Percentiles rank a stretch among this genome's conserved stretches.
Conservation (phyloP, 2,329 filamentous ascomycete species). For the Aspergillus sclerotialis region DNA sequence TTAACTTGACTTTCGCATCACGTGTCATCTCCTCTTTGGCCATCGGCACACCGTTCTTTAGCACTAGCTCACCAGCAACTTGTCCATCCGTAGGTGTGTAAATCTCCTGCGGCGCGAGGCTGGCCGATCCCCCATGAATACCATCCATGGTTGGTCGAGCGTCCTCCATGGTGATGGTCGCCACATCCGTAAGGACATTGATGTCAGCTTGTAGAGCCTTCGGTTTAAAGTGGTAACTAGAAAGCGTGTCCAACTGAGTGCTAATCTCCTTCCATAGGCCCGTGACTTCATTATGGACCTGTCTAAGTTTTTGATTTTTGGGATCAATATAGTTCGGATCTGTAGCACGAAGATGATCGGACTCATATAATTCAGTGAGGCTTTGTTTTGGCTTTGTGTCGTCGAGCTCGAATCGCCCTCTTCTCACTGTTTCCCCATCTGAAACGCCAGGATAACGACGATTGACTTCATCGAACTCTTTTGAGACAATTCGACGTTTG, state of each 20-base stretch:
- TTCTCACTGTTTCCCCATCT: conserved; percentile 55
- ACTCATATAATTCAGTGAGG: conserved; percentile 88
- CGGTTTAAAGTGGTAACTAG: conserved; percentile 92
- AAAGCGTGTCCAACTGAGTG: conserved; percentile 77
- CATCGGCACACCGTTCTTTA: conserved; percentile 69
- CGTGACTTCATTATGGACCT: conserved; percentile 77
- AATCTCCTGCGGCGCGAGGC: conserved; percentile 88
- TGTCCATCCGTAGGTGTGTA: conserved; percentile 68
- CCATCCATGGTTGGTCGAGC: conserved; percentile 78
- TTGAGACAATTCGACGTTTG: conserved; percentile 82
- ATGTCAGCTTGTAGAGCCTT: conserved; percentile 75
- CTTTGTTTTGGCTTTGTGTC: conserved; percentile 82
- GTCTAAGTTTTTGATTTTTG: conserved; percentile 72
- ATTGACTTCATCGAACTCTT: conserved; percentile 87
- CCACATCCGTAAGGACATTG: conserved; percentile 81
- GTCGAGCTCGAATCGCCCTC: conserved; percentile 72
- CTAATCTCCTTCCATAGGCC: conserved; percentile 75
- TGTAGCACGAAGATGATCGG: conserved; percentile 72
- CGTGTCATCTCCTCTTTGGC: conserved; percentile 79
- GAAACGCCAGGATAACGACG: conserved; percentile 71
- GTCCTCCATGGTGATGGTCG: conserved; percentile 92
- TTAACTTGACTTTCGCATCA: conserved; percentile 71
- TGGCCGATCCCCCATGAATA: conserved; percentile 51
- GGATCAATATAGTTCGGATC: conserved; percentile 77
- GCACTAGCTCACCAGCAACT: conserved; percentile 63